Base-by-base conservation (phyloP, 768 basidiomycete genomes). In the Tremella yokohamensis region DNA sequence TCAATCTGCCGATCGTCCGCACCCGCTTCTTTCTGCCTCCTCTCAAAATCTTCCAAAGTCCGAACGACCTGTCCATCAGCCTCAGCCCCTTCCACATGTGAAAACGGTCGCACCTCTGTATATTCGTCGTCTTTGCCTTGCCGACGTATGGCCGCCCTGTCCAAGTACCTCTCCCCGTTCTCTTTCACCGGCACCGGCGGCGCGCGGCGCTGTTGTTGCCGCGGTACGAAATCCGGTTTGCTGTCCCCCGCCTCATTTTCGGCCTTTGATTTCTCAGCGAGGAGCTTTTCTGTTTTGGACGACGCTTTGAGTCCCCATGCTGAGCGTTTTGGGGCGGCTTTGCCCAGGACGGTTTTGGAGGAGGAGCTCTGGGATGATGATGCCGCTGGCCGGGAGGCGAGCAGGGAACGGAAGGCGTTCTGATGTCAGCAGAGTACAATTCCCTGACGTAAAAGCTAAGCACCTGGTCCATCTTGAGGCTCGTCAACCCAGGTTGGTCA, bases 21-120 rank as follows among this genome's bases (percentile, higher is more conserved):
- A n/a, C 78, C 79, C 22, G 80, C 79, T n/a, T 56, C 66, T n/a
- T 81, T 83, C 52, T 81, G 80, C 39, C 81, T 81, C 64, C 80
- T 82, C 76, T 92, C 85, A 58, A 92, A 92, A 59, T 90, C 88
- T 54, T 89, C 87, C 1, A 89, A 78, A 9, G 93, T 78, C 11
- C 88, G 85, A 72, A 90, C 89, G 26, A 89, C 84, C 85, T 90
- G 59, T 6, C 25, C 42, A 51, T 62, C 47, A 62, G 51, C 47
- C 38, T 8, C 44, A 38, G 7, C 15, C 15, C 4, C 6, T 45
- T 4, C 15, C 15, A 15, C 20, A 42, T 24, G 38, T 24, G 25
- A 12, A 52, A 9, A 13, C 2, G 16, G 52, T 59, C 70, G 26
- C 22, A 70, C 70, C 16, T 59, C 50, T 45, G 67, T 66, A 42